These are phyloP conservation scores for Diaporthe sp. DNA, from an alignment of 2,329 filamentous ascomycete species.

Conservation along the genomic window DNA sequence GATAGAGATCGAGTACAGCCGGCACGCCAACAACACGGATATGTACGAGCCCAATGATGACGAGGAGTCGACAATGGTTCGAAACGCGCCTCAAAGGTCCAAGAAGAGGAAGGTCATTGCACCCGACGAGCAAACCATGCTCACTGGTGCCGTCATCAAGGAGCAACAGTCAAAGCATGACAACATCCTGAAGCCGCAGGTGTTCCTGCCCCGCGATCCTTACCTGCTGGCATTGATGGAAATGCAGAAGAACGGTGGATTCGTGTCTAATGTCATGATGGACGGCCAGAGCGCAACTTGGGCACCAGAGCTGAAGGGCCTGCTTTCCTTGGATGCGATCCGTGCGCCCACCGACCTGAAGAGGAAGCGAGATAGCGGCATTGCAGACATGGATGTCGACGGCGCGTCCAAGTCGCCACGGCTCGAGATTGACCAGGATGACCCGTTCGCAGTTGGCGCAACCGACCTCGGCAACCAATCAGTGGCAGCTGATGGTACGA, in stretches of 20 bases:
- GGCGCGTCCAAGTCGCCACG: slow-evolving; percentile 77
- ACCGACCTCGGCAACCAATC: slow-evolving; percentile 66
- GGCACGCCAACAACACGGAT: slow-evolving; percentile 64
- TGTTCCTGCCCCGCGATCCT: slow-evolving; percentile 89
- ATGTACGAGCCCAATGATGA: slow-evolving; percentile 74
- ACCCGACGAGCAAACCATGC: slow-evolving; percentile 84
- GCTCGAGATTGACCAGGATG: slow-evolving; percentile 76
- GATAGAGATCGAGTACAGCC: slow-evolving; percentile 69
- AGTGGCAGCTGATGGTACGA: slow-evolving; percentile 70
- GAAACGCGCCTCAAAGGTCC: slow-evolving; percentile 78
- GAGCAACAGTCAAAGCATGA: slow-evolving; percentile 88
- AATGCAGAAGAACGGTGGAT: slow-evolving; percentile 91
- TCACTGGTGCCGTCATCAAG: slow-evolving; percentile 83
- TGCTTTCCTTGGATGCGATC: slow-evolving; percentile 88
- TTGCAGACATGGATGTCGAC: slow-evolving; percentile 80
- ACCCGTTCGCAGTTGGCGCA: slow-evolving; percentile 60
- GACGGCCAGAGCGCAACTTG: slow-evolving; percentile 83
- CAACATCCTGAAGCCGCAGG: slow-evolving; percentile 85
- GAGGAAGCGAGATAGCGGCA: slow-evolving; percentile 91
- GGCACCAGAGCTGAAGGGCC: slow-evolving; percentile 93
- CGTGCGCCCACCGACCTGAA: slow-evolving; percentile 85
- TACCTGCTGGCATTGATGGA: slow-evolving; percentile 89
- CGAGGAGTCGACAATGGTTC: slow-evolving; percentile 69
- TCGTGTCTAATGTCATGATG: slow-evolving; percentile 88
- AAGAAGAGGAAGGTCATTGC: slow-evolving; percentile 84